Evolutionary conservation across 768 basidiomycete species (phyloP), one percentile per base, ranked within the genome.

Genomic region (Lenzites betulinus): DNA sequence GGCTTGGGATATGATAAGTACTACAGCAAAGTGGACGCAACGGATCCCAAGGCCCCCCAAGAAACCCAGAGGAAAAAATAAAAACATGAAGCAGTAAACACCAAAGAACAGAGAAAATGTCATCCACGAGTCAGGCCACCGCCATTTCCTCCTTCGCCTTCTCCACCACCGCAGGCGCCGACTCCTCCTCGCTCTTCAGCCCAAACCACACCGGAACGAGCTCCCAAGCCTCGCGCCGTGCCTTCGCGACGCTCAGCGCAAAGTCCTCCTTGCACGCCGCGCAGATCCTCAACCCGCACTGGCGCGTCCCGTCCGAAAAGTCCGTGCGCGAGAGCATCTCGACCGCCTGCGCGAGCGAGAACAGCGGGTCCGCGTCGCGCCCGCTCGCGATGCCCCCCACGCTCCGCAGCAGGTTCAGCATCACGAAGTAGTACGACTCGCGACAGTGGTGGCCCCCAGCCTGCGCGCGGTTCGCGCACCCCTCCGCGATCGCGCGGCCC

Each of bases 381-480:
- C 89, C 89, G 55, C 78, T 79, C 1, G 88, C 82, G 58, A 91
- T 85, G 0, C 90, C 90, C 0, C 87, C 85, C 44, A 91, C 81
- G 22, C 85, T 81, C 57, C 89, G 84, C 42, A 90, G 73, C 30
- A 87, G 75, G 70, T 91, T 90, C 58, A 91, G 81, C 77, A 83
- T 83, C 75, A 92, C 84, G 70, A 85, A 89, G 73, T 90, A 88
- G 73, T 88, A 89, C 15, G 88, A 87, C 52, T 90, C 87, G 58
- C 76, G 74, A 72, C 90, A 92, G n/a, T 67, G 62, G 60, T 68
- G 74, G 7, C 69, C 71, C 56, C 59, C 60, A 52, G 74, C 77
- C 52, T 74, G 63, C 16, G 77, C 68, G 23, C 69, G 68, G 70
- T 83, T 77, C 4, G 74, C 67, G 69, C 89, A 91, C 12, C 78